Evolutionary conservation across 768 basidiomycete genomes (phyloP).

Genomic region (Russula sp.): DNA sequence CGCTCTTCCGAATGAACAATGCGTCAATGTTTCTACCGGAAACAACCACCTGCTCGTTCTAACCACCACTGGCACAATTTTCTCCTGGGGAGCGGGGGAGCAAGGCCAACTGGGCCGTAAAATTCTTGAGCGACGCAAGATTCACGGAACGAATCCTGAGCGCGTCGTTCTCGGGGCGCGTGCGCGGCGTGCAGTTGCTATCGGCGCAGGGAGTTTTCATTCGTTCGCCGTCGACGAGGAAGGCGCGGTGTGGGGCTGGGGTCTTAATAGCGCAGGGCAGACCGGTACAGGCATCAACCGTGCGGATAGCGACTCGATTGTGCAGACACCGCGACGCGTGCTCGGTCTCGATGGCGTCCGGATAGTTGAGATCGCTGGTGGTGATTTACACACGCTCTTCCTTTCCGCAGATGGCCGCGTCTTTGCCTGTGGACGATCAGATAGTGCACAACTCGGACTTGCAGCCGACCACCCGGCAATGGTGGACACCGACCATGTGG

Average conservation of each 20-base stretch:
- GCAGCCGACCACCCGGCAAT: slow-evolving; percentile 62
- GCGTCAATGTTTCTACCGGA: slow-evolving; percentile 70
- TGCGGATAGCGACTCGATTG: slow-evolving; percentile 42
- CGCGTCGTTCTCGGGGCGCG: slow-evolving; percentile 69
- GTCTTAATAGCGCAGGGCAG: slow-evolving; percentile 88
- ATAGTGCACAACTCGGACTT: slow-evolving; percentile 78
- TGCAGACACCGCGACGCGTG: slow-evolving; percentile 61
- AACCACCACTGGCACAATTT: slow-evolving; percentile 81
- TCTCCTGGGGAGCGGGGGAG: slow-evolving; percentile 87
- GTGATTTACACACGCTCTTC: slow-evolving; percentile 89
- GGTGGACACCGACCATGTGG: slow-evolving; percentile 49
- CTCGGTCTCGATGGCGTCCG: slow-evolving; percentile 47
- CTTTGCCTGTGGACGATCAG: slow-evolving; percentile 79
- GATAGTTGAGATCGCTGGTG: slow-evolving; percentile 70
- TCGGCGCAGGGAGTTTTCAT: slow-evolving; percentile 80
- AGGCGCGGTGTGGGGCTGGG: slow-evolving; percentile 91
- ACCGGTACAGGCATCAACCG: slow-evolving; percentile 51
- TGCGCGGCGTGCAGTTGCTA: slow-evolving; percentile 51
- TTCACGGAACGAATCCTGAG: slow-evolving; percentile 84
- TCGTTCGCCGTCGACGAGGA: slow-evolving; percentile 85
- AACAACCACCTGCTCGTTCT: slow-evolving; percentile 86
- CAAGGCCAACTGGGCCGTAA: slow-evolving; percentile 88
- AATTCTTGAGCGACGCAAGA: slow-evolving; percentile 80
- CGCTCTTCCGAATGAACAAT: slow-evolving; percentile 55
- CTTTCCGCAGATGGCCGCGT: slow-evolving; percentile 77